Base-by-base conservation (phyloP, 495 filamentous ascomycete genomes). In the Durotheca rogersii region DNA sequence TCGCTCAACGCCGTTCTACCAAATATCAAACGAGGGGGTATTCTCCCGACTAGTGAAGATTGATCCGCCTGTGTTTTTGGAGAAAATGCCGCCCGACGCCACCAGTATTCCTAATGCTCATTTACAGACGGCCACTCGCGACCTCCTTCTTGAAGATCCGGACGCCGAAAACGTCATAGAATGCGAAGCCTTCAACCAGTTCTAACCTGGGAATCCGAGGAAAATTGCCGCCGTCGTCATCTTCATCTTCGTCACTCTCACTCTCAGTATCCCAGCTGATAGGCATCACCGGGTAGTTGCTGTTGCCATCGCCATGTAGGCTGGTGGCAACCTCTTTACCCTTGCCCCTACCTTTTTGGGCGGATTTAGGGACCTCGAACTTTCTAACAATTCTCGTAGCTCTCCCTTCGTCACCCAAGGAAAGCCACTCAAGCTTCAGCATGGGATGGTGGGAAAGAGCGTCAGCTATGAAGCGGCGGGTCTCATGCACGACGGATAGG, bases 141-240 rank as follows among this genome's bases (percentile, higher is more conserved):
- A 78, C 52, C 51, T 80, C 75, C 60, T 76, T 78, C 63, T 73
- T 66, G 18, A 77, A 80, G 36, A 80, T 78, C 41, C 67, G 63
- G 5, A 80, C 62, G 1, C 67, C 72, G 36, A 46, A 58, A n/a
- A 79, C 62, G 34, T 80, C 75, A 40, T 66, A 73, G 51, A 76
- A 77, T 17, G 57, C 58, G 15, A 73, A 49, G 6, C 64, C 64
- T 31, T 71, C 72, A 1, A 75, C 18, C 6, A 66, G 51, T 42
- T 73, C 68, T 0, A 74, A 56, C 45, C 62, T 67, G 9, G 53
- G 31, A 0, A 34, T 46, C 14, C 18, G 36, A 12, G 14, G 39
- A 6, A 45, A 53, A 7, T n/a, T 51, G 6, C 63, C 53, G 1
- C 50, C 64, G 0, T 64, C 64, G 16, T 68, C 58, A n/a, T 67